phyloP scores from a whole-genome alignment of 345 rosid genomes.

The Aquilaria yunnanensis region DNA sequence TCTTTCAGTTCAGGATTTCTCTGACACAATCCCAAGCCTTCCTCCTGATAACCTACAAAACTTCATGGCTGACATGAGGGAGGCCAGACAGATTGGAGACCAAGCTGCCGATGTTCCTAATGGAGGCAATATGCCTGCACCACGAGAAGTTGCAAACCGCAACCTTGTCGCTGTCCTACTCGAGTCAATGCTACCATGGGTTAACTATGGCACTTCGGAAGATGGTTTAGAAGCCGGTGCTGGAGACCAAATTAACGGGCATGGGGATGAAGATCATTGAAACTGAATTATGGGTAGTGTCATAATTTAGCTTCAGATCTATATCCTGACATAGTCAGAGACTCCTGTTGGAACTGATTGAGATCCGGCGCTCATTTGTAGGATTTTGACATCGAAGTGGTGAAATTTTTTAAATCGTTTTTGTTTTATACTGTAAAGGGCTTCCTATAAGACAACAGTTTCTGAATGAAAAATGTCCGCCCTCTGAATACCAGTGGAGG shows the following conservation, averaged over 20 bases:
- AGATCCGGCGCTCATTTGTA: not conserved
- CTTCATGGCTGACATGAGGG: conserved; percentile 60
- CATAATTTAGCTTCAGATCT: too few relatives aligned
- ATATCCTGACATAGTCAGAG: not conserved
- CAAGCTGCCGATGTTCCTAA: conserved; percentile 28
- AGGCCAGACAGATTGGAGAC: conserved; percentile 27
- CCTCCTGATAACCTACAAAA: conserved; percentile 82
- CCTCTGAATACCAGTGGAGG: too few relatives aligned
- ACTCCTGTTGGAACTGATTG: not conserved
- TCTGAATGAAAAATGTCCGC: too few relatives aligned
- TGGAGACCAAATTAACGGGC: conserved; percentile 33
- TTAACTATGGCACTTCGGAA: conserved; percentile 36
- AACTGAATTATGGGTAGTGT: not conserved
- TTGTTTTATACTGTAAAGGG: too few relatives aligned
- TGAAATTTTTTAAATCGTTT: not conserved
- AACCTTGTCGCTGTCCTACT: conserved; percentile 54
- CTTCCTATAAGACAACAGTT: too few relatives aligned
- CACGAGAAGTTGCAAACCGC: conserved; percentile 48
- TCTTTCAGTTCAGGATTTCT: conserved; percentile 67
- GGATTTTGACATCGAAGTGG: not conserved
- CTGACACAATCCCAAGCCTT: conserved; percentile 61
- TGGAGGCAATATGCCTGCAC: conserved; percentile 29
- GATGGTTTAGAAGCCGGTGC: conserved; percentile 28
- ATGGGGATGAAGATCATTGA: conserved; percentile 27
- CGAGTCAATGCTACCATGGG: conserved; percentile 84